Evolutionary conservation across 2,329 filamentous ascomycete genomes (phyloP).

Genomic region (Dendryphion nanum): DNA sequence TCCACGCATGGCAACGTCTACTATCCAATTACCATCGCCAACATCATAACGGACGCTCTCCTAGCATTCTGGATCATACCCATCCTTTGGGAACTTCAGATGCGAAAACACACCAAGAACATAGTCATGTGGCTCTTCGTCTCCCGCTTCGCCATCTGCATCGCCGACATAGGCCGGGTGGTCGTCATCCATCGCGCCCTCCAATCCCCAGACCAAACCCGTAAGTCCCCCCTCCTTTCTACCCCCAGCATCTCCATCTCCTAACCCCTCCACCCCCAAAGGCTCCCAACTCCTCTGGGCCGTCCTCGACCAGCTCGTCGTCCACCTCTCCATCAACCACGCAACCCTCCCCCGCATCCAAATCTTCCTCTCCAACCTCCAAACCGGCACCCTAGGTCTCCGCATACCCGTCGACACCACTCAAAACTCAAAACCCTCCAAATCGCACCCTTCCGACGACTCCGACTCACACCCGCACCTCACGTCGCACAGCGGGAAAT

Average conservation of each 20-base stretch:
- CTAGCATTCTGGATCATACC: slow-evolving; percentile 26
- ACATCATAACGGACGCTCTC: slow-evolving; percentile 21
- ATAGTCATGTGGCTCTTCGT: background rate
- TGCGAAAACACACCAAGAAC: too few species aligned
- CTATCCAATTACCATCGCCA: slow-evolving; percentile 16
- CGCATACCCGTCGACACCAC: too few species aligned
- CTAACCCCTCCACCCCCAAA: too few species aligned
- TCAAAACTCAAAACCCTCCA: background rate
- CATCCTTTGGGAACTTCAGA: slow-evolving; percentile 8
- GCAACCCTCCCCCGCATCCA: slow-evolving; percentile 9
- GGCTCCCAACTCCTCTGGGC: slow-evolving; percentile 7
- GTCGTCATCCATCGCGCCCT: slow-evolving; percentile 6
- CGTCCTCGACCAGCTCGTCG: slow-evolving; percentile 8
- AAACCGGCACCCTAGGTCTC: slow-evolving; percentile 6
- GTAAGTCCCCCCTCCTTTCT: slow-evolving; percentile 5
- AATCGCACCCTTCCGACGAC: background rate
- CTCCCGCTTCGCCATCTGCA: slow-evolving; percentile 7
- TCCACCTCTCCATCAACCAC: slow-evolving; percentile 13
- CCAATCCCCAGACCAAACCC: slow-evolving; percentile 6
- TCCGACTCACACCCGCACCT: too few species aligned
- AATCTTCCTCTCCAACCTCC: slow-evolving; percentile 7
- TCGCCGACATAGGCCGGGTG: slow-evolving; percentile 6
- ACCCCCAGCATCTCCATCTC: too few species aligned
- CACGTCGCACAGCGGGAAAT: background rate
- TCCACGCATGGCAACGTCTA: slow-evolving; percentile 8